Evolutionary conservation across 2,329 filamentous ascomycete genomes (phyloP).

Genomic region (Alternaria infectoria): DNA sequence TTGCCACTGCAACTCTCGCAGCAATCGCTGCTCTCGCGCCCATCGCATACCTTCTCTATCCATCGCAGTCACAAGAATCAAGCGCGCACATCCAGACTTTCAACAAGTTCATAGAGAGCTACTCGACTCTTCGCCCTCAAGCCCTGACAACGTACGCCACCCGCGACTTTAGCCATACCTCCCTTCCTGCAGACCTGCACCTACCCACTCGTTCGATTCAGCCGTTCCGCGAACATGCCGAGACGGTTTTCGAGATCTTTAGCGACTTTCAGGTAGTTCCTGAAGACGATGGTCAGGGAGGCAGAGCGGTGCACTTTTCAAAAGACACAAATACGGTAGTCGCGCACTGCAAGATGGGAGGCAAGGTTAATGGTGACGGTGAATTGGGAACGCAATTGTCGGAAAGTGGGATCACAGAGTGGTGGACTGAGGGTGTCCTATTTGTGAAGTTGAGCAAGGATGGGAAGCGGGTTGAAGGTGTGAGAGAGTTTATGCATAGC

Average conservation of each 20-base stretch:
- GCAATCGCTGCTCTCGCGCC: conserved; percentile 20
- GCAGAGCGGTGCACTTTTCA: conserved; percentile 24
- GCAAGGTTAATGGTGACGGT: conserved; percentile 23
- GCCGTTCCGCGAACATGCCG: conserved; percentile 50
- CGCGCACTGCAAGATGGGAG: conserved; percentile 42
- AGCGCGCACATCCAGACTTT: conserved; percentile 36
- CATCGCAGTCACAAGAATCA: conserved; percentile 16
- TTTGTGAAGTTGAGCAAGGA: conserved; percentile 31
- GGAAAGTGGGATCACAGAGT: conserved; percentile 23
- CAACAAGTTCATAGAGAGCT: conserved; percentile 47
- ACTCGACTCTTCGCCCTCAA: conserved; percentile 49
- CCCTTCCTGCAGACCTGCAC: conserved; percentile 51
- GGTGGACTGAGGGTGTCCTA: conserved; percentile 37
- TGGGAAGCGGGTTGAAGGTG: conserved; percentile 30
- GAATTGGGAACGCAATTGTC: conserved; percentile 24
- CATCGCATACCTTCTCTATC: conserved; percentile 21
- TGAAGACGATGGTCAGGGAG: conserved; percentile 43
- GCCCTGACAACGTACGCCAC: conserved; percentile 48
- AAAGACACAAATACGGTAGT: conserved; percentile 43
- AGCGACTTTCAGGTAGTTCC: conserved; percentile 51
- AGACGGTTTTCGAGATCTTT: conserved; percentile 52
- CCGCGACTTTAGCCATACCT: conserved; percentile 48
- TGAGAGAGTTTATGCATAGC: conserved; percentile 54
- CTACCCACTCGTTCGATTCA: conserved; percentile 47
- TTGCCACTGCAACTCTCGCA: conserved; percentile 28